Base-by-base conservation (phyloP, 1,139 yeast genomes). In the Saccharomyces hybrid region DNA sequence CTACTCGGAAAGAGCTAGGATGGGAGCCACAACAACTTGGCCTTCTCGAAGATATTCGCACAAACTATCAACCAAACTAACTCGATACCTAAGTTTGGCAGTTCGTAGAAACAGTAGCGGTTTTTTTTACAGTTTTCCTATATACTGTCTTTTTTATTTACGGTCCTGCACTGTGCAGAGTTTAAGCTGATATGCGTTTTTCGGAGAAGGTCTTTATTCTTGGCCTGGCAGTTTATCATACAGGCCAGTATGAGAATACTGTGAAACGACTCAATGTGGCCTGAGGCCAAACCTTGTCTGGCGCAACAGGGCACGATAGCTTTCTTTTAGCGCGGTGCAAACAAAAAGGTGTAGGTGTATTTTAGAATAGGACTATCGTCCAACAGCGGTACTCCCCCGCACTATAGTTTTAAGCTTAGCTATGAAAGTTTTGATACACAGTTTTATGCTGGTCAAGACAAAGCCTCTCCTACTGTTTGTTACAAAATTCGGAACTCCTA, bases 1-100 rank as follows among this genome's bases (percentile, higher is more conserved):
- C 53, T 16, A 64, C 69, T 13, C 52, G 51, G 47, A 52, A 57
- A 27, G 50, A 49, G 13, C 53, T 65, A 13, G 64, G 63, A 1
- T 68, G 71, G 71, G 49, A 53, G 5, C 70, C 70, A 46, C 56
- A 50, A 13, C 54, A 56, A 2, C 11, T 52, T 1, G 51, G 57
- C 2, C 56, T 69, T 23, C 14, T 64, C 13, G 64, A 65, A 38
- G 71, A 68, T 54, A 59, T 29, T 29, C 34, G 34, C 14, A 29
- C 34, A 29, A 29, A 29, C 34, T 29, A 29, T 4, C 34, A 2
- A 29, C 5, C 34, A 29, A 4, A 2, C 34, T 11, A 4, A 29
- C 3, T 11, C 3, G 34, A 11, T 2, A 29, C 34, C 14, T 29
- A 29, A 29, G 34, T 29, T 29, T 29, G 5, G 34, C 34, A 2